These are phyloP conservation scores for Starmerella cellae DNA, from an alignment of 805 yeast genomes.

Conservation along the genomic window DNA sequence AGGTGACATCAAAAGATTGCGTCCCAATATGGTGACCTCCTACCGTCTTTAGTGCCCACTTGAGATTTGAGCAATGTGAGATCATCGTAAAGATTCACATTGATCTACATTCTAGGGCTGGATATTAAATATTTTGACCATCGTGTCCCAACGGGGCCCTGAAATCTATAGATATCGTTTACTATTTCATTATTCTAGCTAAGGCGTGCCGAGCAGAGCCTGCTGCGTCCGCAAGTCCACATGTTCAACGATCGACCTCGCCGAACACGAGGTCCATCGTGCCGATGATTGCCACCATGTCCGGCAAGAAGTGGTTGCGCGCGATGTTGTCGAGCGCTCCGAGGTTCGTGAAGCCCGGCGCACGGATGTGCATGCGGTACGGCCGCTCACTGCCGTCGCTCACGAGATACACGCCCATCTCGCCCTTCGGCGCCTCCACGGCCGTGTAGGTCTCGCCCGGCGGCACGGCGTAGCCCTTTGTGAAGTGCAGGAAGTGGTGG, in stretches of 20 bases:
- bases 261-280: constrained; percentile 93
- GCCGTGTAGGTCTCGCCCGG: constrained; percentile 85
- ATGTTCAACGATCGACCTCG: constrained; percentile 69
- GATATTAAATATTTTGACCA: constrained; percentile 1
- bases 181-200: not conserved
- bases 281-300: constrained; percentile 87
- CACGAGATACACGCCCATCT: constrained; percentile 81
- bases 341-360: constrained; percentile 87
- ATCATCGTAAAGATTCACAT: no score
- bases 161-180: not conserved
- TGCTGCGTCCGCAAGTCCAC: not conserved
- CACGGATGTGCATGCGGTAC: constrained; percentile 81
- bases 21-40: no score
- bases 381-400: constrained; percentile 86
- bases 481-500: constrained; percentile 76
- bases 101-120: no score
- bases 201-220: no score
- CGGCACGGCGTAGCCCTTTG: constrained; percentile 81
- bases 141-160: not conserved
- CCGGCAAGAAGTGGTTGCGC: constrained; percentile 77
- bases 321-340: constrained; percentile 80
- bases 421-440: constrained; percentile 91
- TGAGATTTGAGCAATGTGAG: no score
- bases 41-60: no score
- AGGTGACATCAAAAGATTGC: no score